Base-by-base conservation (phyloP, 805 yeast genomes). In the Yarrowia alimentaria region DNA sequence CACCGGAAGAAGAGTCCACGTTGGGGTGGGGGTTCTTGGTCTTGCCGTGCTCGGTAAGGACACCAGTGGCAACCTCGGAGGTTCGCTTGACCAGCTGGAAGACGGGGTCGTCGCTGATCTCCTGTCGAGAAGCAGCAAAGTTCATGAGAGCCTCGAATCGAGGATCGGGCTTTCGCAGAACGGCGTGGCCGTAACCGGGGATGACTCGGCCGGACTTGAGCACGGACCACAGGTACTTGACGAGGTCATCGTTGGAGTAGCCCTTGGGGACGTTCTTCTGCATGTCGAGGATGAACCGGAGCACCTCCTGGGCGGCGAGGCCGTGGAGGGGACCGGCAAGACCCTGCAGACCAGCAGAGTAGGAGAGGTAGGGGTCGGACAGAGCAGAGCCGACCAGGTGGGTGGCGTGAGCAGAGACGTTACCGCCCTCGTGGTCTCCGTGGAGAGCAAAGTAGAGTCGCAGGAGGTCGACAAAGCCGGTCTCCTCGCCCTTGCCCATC, bases 1-100 rank as follows among this genome's bases (percentile, higher is more conserved):
- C 88, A 72, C 94, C 94, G 45, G 91, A 83, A 72, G 83, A 88
- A 51, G 93, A 83, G 72, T 85, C 94, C 58, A 85, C 94, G 67
- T 85, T 85, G 71, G 94, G 93, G 89, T 89, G 85, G 72, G 93
- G 93, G 79, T 85, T 85, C 79, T 85, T 84, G 65, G 91, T 85
- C 79, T 85, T 85, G 69, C 91, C 93, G 69, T 85, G 91, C 72
- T 82, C 75, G 61, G 85, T 80, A 61, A 85, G 77, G 47, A 85
- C 91, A 59, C 69, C 76, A 70, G 93, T 93, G 57, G 93, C 93
- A 61, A 85, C 85, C 69, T 84, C 83, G 71, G 82, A 83, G 64
- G 85, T 81, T 65, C 78, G 76, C 53, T 85, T 78, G 34, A 85
- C 93, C 54, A 85, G 76, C 73, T 81, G 80, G 79, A 85, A 85